Evolutionary conservation across 805 yeast genomes (phyloP).

Genomic region (Kazachstania kunashirensis): DNA sequence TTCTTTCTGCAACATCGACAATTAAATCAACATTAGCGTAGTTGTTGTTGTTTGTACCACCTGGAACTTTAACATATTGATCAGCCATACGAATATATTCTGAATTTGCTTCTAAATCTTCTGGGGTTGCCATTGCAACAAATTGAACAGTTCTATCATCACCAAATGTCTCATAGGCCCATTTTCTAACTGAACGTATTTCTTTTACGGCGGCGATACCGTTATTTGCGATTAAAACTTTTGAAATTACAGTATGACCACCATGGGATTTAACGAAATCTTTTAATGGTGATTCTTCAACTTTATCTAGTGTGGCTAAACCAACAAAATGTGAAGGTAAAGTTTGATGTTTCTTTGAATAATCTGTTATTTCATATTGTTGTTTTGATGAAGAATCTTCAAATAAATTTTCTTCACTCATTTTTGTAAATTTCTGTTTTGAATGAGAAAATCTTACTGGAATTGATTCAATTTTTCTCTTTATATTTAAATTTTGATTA

Average conservation of each 20-base stretch:
- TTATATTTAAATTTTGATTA: background rate
- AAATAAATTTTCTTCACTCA: constrained; percentile 36
- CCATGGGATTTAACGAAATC: constrained; percentile 77
- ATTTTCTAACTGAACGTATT: constrained; percentile 92
- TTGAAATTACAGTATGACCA: constrained; percentile 91
- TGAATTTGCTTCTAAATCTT: constrained; percentile 91
- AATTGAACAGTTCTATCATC: constrained; percentile 88
- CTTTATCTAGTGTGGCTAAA: constrained; percentile 61
- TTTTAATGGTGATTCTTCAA: constrained; percentile 68
- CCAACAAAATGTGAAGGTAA: constrained; percentile 77
- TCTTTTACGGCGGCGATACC: constrained; percentile 99
- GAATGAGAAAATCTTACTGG: background rate
- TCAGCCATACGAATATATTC: constrained; percentile 99
- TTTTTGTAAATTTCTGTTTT: constrained; percentile 8
- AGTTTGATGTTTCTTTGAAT: constrained; percentile 29
- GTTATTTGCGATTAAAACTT: constrained; percentile 88
- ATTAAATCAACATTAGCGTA: constrained; percentile 96
- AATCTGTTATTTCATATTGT: constrained; percentile 26
- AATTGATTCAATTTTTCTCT: background rate
- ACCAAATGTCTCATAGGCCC: constrained; percentile 99
- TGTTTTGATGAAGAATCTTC: constrained; percentile 29
- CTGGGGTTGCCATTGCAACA: constrained; percentile 99
- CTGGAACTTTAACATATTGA: constrained; percentile 96
- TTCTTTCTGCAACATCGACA: constrained; percentile 95
- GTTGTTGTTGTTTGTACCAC: constrained; percentile 97